Percentiles rank a stretch among this genome's conserved stretches.
Conservation (phyloP, 2,329 filamentous ascomycete genomes). For the Dendrostoma leiphaemia region DNA sequence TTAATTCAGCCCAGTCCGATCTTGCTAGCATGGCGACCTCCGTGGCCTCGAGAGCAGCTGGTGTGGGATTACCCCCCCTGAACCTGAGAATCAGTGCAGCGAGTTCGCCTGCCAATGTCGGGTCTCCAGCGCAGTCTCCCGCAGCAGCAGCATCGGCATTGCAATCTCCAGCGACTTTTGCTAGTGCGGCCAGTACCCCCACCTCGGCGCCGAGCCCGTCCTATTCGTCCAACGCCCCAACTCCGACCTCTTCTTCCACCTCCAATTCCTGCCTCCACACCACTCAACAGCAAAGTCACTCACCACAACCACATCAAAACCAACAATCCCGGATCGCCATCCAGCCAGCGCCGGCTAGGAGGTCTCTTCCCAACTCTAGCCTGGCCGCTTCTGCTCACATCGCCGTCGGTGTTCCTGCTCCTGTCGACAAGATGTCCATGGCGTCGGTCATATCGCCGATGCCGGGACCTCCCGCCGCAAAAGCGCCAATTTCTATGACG, state of each 20-base stretch:
- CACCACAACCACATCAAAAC: slow-evolving; percentile 1
- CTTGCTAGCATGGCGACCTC: slow-evolving; percentile 10
- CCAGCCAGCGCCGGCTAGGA: slow-evolving; percentile 16
- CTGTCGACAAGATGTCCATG: slow-evolving; percentile 45
- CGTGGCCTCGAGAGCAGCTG: slow-evolving; percentile 7
- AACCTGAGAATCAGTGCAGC: slow-evolving; percentile 14
- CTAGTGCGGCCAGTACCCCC: slow-evolving; percentile 16
- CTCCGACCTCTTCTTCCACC: background rate
- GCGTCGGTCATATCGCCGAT: slow-evolving; percentile 44
- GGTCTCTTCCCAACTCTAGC: slow-evolving; percentile 12
- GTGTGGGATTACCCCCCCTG: slow-evolving; percentile 12
- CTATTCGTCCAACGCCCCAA: slow-evolving; percentile 1
- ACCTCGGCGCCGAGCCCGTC: slow-evolving; percentile 13
- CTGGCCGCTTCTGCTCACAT: background rate
- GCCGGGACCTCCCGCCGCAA: slow-evolving; percentile 37
- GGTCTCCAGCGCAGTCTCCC: background rate
- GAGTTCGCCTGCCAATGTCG: slow-evolving; percentile 15
- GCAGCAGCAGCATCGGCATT: background rate
- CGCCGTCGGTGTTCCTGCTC: slow-evolving; percentile 9
- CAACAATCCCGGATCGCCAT: slow-evolving; percentile 8
- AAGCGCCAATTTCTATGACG: slow-evolving; percentile 59
- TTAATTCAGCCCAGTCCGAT: no score
- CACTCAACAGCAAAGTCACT: slow-evolving; percentile 2
- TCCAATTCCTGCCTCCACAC: background rate
- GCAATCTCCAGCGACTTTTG: background rate